Evolutionary conservation across 2,329 filamentous ascomycete genomes (phyloP).

Genomic region (Penicillium sp.): DNA sequence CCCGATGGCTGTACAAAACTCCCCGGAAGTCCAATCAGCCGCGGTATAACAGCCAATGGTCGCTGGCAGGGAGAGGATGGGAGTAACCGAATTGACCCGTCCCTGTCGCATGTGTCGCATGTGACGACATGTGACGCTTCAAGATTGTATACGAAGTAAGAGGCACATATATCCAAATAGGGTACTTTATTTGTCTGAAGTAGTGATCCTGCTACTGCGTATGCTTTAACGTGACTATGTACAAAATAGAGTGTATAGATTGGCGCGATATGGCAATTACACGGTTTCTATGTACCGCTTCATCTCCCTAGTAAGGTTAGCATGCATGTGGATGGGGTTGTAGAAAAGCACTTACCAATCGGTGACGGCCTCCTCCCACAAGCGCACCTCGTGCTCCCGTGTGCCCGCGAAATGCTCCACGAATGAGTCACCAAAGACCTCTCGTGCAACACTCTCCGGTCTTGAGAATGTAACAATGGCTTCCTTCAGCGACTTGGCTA

Average conservation of each 20-base stretch:
- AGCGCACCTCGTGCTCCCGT: constrained; percentile 81
- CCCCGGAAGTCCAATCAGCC: constrained; percentile 22
- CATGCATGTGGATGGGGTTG: not conserved
- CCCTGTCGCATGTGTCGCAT: constrained; percentile 8
- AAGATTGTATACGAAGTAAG: not conserved
- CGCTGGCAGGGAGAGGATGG: not conserved
- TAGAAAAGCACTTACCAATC: constrained; percentile 71
- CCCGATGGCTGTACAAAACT: constrained; percentile 9
- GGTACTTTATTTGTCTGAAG: not conserved
- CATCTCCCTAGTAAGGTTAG: constrained; percentile 62
- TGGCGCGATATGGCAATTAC: constrained; percentile 27
- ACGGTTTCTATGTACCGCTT: constrained; percentile 79
- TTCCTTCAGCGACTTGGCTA: constrained; percentile 84
- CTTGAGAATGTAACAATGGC: constrained; percentile 77
- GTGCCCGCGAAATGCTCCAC: constrained; percentile 95
- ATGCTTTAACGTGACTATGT: constrained; percentile 1
- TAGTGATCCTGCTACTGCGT: not conserved
- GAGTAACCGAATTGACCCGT: constrained; percentile 17
- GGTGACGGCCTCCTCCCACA: constrained; percentile 96
- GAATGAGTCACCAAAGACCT: constrained; percentile 92
- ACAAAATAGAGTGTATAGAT: not conserved
- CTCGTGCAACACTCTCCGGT: constrained; percentile 81
- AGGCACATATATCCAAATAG: not conserved
- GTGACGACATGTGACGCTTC: constrained; percentile 17
- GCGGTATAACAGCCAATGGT: constrained; percentile 11